Base-by-base conservation (phyloP, 495 filamentous ascomycete genomes). In the Hypoxylon crocopeplum region DNA sequence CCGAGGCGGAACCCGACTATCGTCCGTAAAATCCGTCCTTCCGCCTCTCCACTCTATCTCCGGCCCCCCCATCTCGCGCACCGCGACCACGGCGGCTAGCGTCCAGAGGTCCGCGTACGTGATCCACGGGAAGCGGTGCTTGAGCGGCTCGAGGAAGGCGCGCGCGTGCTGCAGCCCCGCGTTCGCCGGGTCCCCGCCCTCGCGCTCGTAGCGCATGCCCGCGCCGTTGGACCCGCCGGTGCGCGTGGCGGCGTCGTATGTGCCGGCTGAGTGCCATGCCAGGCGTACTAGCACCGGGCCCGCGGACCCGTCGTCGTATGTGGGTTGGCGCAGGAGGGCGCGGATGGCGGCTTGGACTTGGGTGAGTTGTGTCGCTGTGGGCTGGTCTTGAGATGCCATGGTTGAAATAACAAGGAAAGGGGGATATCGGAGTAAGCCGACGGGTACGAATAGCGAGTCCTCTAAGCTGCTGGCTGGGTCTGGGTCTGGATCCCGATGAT, bases 31-130 rank as follows among this genome's bases (percentile, higher is more conserved):
- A 58, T 87, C 84, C 6, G 84, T 85, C 1, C 83, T 77, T 0
- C 84, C 83, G 13, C 80, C 76, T 30, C 75, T 54, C 82, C 82
- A 86, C 12, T 72, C 45, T 22, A 86, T 72, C 6, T 72, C 66
- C 7, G 83, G 85, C 7, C 83, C 84, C 21, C 82, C 83, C 77
- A 86, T 75, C 56, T 81, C 82, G 38, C 75, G 65, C 72, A 86
- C 76, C 4, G 83, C 83, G 0, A 83, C 81, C n/a, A 78, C 77
- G 19, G 80, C 83, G 1, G 83, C 83, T 15, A 86, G 65, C 16
- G 84, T 86, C 84, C 84, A 86, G 5, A 86, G 75, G 58, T 86
- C 83, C 1, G 82, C 76, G 69, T 86, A 87, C 21, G 83, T 86
- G 67, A 86, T 82, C 84, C 84, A 86, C 4, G 79, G 77, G 66